Percentiles rank a stretch among this genome's conserved stretches.
phyloP scores from a whole-genome alignment of 2,329 filamentous ascomycete species.

The Colletotrichum echinochloae region DNA sequence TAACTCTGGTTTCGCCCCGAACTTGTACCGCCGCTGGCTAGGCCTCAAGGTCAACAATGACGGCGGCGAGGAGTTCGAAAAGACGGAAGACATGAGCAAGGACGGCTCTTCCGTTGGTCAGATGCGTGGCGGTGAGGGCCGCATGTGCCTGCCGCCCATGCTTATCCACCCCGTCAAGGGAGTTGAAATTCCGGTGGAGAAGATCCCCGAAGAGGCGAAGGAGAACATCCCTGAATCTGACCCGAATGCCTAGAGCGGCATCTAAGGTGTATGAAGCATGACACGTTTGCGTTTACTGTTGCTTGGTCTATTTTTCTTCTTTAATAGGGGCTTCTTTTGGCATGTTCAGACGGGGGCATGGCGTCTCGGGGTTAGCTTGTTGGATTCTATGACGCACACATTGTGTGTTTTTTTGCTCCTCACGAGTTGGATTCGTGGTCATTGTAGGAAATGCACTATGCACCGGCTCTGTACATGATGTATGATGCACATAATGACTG shows the following conservation, averaged over 20 bases:
- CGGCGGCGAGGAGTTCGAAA: conserved; percentile 81
- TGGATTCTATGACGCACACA: conserved; percentile 25
- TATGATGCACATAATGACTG: conserved; percentile 40
- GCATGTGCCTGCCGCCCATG: conserved; percentile 94
- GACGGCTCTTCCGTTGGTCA: conserved; percentile 60
- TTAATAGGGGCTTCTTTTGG: conserved; percentile 25
- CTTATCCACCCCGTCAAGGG: conserved; percentile 89
- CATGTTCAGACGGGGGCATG: conserved; percentile 29
- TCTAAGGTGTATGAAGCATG: conserved; percentile 25
- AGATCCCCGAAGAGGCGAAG: conserved; percentile 61
- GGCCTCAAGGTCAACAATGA: conserved; percentile 84
- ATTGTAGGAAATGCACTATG: conserved; percentile 39
- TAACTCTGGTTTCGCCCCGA: conserved; percentile 83
- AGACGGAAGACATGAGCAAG: conserved; percentile 65
- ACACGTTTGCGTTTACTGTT: conserved; percentile 24
- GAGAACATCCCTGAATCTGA: conserved; percentile 61
- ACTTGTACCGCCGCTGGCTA: conserved; percentile 87
- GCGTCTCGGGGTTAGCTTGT: conserved; percentile 39
- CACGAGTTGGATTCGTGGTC: conserved; percentile 21
- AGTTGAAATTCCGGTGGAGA: conserved; percentile 74
- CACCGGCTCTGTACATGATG: conserved; percentile 36
- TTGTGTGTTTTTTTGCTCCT: conserved; percentile 10
- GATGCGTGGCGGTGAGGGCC: conserved; percentile 78
- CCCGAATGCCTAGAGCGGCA: conserved; percentile 53
- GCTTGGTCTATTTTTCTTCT: conserved; percentile 15